Percentiles rank a stretch among this genome's conserved stretches.
phyloP scores from a whole-genome alignment of 139 green algal genomes.

The Tetraselmis chui region DNA sequence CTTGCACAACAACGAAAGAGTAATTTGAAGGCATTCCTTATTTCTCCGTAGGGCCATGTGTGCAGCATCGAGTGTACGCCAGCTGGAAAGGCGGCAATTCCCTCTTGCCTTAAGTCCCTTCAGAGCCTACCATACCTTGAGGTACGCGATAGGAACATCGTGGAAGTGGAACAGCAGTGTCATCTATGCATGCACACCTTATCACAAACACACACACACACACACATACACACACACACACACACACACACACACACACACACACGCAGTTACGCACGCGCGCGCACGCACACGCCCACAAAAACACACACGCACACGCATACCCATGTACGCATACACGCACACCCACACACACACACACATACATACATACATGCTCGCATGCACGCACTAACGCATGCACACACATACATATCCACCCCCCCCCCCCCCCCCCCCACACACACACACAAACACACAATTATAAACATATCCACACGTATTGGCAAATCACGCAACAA shows the following conservation, averaged over 20 bases:
- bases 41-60: background rate
- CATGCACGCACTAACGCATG: no score
- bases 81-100: background rate
- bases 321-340: background rate
- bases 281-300: background rate
- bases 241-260: background rate
- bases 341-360: background rate
- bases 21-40: slow-evolving; percentile 1
- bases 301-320: background rate
- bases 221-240: background rate
- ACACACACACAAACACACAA: background rate
- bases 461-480: background rate
- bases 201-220: background rate
- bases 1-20: no score
- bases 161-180: background rate
- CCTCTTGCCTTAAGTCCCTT: background rate
- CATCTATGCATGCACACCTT: background rate
- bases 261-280: no score
- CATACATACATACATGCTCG: background rate
- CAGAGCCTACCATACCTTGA: no score
- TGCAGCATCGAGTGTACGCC: background rate
- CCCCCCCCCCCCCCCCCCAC: no score
- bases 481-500: background rate
- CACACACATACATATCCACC: no score
- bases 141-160: no score